Conservation (phyloP, 352 stramenopile genomes). For the Phytopythium montanum region DNA sequence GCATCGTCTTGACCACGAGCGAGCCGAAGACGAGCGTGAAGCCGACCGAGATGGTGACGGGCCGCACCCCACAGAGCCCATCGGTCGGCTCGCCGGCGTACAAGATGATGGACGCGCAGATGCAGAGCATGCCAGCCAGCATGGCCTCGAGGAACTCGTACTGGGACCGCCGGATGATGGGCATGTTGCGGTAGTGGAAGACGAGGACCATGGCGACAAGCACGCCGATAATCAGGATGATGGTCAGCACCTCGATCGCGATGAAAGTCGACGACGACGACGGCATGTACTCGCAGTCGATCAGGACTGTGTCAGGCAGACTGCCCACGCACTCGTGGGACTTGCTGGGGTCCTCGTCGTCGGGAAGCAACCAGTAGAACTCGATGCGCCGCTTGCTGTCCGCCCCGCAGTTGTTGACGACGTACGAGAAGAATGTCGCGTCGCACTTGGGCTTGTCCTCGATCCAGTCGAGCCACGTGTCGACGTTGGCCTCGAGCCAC, state of each 20-base stretch:
- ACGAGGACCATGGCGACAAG: slow-evolving; percentile 18
- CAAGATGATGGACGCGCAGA: slow-evolving; percentile 31
- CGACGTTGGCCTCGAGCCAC: slow-evolving; percentile 20
- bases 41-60: slow-evolving; percentile 24
- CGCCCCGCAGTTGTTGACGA: slow-evolving; percentile 15
- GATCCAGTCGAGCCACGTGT: slow-evolving; percentile 24
- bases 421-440: slow-evolving; percentile 27
- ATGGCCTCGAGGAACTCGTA: slow-evolving; percentile 57
- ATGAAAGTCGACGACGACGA: slow-evolving; percentile 12
- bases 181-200: slow-evolving; percentile 20
- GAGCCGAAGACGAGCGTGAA: slow-evolving; percentile 58
- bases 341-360: slow-evolving; percentile 3
- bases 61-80: slow-evolving; percentile 26
- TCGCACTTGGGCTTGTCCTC: slow-evolving; percentile 21
- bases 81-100: slow-evolving; percentile 43
- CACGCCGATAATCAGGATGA: slow-evolving; percentile 14
- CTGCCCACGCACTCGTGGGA: slow-evolving; percentile 23
- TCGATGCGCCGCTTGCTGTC: slow-evolving; percentile 7
- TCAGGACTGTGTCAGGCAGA: slow-evolving; percentile 8
- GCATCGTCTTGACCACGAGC: slow-evolving; percentile 46
- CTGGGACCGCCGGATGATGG: slow-evolving; percentile 47
- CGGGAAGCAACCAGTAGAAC: slow-evolving; percentile 27
- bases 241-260: slow-evolving; percentile 6
- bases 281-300: slow-evolving; percentile 26
- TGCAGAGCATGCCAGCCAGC: slow-evolving; percentile 42